A percentile compares a stretch with the other conserved stretches of the same genome.
Evolutionary conservation across 345 rosid species (phyloP).

Genomic region (Syzygium aqueum): DNA sequence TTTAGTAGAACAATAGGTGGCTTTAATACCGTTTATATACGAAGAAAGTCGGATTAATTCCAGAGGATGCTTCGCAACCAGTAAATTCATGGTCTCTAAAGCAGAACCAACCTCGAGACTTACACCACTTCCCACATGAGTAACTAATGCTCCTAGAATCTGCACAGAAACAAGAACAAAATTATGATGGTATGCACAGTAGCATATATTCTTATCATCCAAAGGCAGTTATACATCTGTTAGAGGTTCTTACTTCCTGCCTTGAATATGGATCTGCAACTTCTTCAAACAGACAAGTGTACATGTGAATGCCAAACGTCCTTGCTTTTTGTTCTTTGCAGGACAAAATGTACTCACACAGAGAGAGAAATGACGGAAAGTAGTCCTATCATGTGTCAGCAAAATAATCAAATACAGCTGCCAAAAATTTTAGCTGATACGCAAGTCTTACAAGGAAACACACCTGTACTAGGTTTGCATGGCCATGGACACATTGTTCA

Average conservation of each 20-base stretch:
- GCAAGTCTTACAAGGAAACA: background rate
- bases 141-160: constrained; percentile 73
- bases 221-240: background rate
- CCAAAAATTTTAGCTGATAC: background rate
- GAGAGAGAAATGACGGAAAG: constrained; percentile 58
- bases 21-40: constrained; percentile 59
- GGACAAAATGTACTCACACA: constrained; percentile 58
- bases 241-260: constrained; percentile 51
- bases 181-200: background rate
- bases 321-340: constrained; percentile 80
- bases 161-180: constrained; percentile 22
- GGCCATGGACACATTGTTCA: constrained; percentile 65
- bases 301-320: constrained; percentile 52
- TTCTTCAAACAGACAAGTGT: constrained; percentile 56
- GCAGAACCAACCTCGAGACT: constrained; percentile 66
- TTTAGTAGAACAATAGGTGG: background rate
- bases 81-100: constrained; percentile 49
- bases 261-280: constrained; percentile 51
- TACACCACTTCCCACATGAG: constrained; percentile 81
- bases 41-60: constrained; percentile 68
- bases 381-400: constrained; percentile 39
- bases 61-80: constrained; percentile 44
- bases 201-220: background rate
- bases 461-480: constrained; percentile 66
- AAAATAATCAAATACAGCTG: background rate